A percentile compares a stretch with the other conserved stretches of the same genome.
phyloP scores from a whole-genome alignment of 2,329 filamentous ascomycete genomes.

The Calonectria crousiana region DNA sequence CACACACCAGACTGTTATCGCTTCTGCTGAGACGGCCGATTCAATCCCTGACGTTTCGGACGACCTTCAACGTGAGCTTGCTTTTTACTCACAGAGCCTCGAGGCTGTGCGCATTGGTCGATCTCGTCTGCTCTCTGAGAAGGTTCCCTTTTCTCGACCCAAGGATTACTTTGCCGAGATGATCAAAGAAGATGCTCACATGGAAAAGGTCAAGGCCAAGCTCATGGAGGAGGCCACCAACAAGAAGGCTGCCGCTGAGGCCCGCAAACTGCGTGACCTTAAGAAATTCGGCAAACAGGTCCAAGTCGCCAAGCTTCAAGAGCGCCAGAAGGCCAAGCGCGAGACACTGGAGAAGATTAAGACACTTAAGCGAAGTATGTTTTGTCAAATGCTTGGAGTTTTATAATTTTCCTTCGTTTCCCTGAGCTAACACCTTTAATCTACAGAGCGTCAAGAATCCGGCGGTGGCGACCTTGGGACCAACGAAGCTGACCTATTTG shows the following conservation, averaged over 20 bases:
- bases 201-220: conserved; percentile 96
- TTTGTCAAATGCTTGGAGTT: not conserved
- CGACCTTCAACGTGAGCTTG: conserved; percentile 90
- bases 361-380: conserved; percentile 92
- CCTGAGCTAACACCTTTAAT: conserved; percentile 34
- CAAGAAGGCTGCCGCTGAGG: conserved; percentile 93
- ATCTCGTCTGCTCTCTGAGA: conserved; percentile 81
- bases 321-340: conserved; percentile 91
- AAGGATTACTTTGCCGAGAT: conserved; percentile 99
- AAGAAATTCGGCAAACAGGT: conserved; percentile 99
- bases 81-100: conserved; percentile 92
- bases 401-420: conserved; percentile 35
- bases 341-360: conserved; percentile 97
- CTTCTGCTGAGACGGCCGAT: conserved; percentile 71
- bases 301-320: conserved; percentile 94
- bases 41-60: conserved; percentile 88
- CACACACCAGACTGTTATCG: conserved; percentile 82
- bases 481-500: conserved; percentile 89
- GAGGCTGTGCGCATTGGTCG: conserved; percentile 82
- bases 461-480: conserved; percentile 69
- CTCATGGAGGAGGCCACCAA: conserved; percentile 90
- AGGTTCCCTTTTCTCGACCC: conserved; percentile 87
- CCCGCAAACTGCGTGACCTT: conserved; percentile 89
- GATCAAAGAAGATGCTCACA: conserved; percentile 98
- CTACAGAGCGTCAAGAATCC: conserved; percentile 84